Percentiles rank a stretch among this genome's conserved stretches.
These are phyloP conservation scores for Aegilops longissima DNA, from an alignment of 176 grass and related monocot species.

Conservation along the genomic window DNA sequence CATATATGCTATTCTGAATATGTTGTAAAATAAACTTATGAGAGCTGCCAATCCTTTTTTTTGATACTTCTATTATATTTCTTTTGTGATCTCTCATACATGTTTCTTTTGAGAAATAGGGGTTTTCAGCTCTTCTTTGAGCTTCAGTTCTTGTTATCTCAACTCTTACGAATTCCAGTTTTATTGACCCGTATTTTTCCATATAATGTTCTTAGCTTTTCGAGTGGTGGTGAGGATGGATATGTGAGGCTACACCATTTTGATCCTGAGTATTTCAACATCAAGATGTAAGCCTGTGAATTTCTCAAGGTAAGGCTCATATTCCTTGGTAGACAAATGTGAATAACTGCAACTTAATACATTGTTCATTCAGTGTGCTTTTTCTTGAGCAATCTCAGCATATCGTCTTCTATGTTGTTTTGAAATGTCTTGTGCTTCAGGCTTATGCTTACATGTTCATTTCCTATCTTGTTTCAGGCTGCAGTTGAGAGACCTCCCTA, in stretches of 20 bases:
- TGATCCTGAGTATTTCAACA: slow-evolving; percentile 81
- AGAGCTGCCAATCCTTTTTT: slow-evolving; percentile 3
- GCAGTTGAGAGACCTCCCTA: not conserved
- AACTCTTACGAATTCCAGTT: not conserved
- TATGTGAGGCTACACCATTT: slow-evolving; percentile 94
- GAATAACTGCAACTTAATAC: not conserved
- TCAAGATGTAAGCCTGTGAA: slow-evolving; percentile 47
- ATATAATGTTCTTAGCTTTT: slow-evolving; percentile 43
- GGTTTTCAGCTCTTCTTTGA: not conserved
- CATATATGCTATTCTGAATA: slow-evolving; percentile 62
- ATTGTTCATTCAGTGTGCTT: too few relatives aligned
- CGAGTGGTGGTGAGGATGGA: slow-evolving; percentile 93
- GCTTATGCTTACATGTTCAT: not conserved
- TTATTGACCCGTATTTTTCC: not conserved
- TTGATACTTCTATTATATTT: not conserved
- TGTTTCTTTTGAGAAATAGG: not conserved
- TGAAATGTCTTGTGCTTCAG: not conserved
- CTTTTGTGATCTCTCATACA: not conserved
- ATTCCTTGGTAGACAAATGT: not conserved
- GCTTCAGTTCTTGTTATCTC: not conserved
- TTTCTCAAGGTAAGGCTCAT: not conserved
- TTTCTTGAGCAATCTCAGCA: not conserved
- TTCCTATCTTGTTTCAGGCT: not conserved
- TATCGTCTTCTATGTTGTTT: not conserved
- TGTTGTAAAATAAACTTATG: slow-evolving; percentile 28